Base-by-base conservation (phyloP, 2,329 filamentous ascomycete genomes). In the Calonectria honghensis region DNA sequence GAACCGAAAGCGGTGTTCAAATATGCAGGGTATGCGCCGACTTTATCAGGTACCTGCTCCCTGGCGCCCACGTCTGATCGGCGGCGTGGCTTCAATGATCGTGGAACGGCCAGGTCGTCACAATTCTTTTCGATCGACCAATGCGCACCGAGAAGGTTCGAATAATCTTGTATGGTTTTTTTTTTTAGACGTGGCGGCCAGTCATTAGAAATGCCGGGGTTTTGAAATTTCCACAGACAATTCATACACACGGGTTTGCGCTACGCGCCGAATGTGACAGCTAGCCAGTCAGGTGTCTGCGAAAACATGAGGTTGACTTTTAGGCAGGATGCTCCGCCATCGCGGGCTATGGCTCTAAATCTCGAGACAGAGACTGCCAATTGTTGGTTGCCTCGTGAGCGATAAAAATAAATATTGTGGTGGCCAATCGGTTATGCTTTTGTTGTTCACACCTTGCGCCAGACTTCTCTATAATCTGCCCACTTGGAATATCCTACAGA, bases 401-500 rank as follows among this genome's bases (percentile, higher is more conserved):
- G 65, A 45, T 20, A 41, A 24, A 31, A 57, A 64, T 48, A 24
- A 48, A 29, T 39, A 64, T 45, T 57, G 67, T 27, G 45, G 39
- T 45, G 48, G n/a, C 63, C 50, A 74, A 64, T 57, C n/a, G 51
- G 52, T 70, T 41, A 13, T 68, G 68, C 27, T 73, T 50, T 31
- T 63, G 35, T 64, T 51, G 41, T 39, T 81, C 70, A 83, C 68
- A 85, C 79, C 78, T 87, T 83, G 73, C 86, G 87, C 90, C 90
- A 92, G 24, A 90, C 83, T 70, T 92, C 90, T 81, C 83, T 86
- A 79, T 92, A 92, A 76, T 84, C 85, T 61, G 90, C 89, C 91
- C 90, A 92, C 82, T 89, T 89, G 73, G 86, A 86, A 77, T 91
- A 92, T 16, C 91, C 91, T 92, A 59, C 10, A 9, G 35, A 14